A percentile compares a stretch with the other conserved stretches of the same genome.
These are phyloP conservation scores for Atalantia buxifolia DNA, from an alignment of 345 rosid species.

Conservation along the genomic window DNA sequence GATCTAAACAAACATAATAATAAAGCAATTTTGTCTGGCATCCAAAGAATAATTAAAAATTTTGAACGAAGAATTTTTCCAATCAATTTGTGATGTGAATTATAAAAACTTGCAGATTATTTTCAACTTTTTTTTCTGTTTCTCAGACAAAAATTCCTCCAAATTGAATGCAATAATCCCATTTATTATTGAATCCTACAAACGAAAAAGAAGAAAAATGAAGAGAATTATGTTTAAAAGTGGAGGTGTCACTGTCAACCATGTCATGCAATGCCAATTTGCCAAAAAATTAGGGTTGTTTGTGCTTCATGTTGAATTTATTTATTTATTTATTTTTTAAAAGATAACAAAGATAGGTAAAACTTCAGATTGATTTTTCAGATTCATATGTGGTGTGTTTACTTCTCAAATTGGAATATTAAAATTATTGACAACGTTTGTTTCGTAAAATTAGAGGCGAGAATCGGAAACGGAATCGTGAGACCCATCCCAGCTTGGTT, in stretches of 20 bases:
- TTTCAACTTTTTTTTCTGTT: background rate
- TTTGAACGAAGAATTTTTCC: background rate
- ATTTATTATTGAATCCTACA: background rate
- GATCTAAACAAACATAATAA: background rate
- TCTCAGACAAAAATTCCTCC: background rate
- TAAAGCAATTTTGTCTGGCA: background rate
- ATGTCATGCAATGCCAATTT: too few species aligned
- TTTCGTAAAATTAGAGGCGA: rapidly evolving
- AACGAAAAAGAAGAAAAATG: background rate
- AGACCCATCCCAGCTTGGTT: rapidly evolving
- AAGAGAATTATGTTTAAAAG: background rate
- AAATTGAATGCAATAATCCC: background rate
- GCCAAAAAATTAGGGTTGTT: background rate
- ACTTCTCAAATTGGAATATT: rapidly evolving
- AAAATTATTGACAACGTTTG: too few species aligned
- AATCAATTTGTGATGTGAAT: background rate
- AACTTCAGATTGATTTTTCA: too few species aligned
- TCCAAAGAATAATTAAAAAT: background rate
- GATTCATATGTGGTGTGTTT: too few species aligned
- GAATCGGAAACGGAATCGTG: rapidly evolving
- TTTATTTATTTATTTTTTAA: too few species aligned
- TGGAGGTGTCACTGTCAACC: background rate
- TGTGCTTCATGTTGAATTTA: background rate
- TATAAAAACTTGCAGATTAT: background rate
- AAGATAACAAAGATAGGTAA: too few species aligned